A percentile compares a stretch with the other conserved stretches of the same genome.
Evolutionary conservation across 495 filamentous ascomycete species (phyloP).

Genomic region (Talaromyces borbonicus): DNA sequence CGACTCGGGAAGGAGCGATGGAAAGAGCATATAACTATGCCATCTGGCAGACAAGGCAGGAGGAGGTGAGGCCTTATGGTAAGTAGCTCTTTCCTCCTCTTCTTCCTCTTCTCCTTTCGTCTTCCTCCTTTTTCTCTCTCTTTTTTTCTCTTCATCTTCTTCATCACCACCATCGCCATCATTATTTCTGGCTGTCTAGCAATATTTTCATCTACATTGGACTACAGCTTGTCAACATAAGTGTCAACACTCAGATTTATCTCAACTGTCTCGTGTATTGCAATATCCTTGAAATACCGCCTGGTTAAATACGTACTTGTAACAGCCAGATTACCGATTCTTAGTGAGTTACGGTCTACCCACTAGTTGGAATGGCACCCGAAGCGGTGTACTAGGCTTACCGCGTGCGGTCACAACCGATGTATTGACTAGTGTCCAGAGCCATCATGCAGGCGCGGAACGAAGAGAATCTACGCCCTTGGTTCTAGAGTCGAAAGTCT

Average conservation of each 20-base stretch:
- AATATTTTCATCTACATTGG: background rate
- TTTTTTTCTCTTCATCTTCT: background rate
- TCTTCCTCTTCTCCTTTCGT: background rate
- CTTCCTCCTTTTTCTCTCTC: background rate
- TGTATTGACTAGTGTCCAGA: too few relatives aligned
- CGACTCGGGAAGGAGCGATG: background rate
- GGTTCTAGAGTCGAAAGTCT: too few relatives aligned
- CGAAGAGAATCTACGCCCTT: too few relatives aligned
- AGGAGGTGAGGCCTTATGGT: background rate
- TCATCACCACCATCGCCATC: background rate
- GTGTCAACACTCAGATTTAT: too few relatives aligned
- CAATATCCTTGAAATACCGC: too few relatives aligned
- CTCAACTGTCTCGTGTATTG: too few relatives aligned
- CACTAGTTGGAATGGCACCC: background rate
- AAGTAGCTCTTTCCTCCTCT: background rate
- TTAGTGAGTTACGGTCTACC: background rate
- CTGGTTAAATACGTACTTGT: background rate
- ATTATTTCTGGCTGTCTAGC: background rate
- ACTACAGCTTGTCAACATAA: too few relatives aligned
- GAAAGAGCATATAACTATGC: background rate
- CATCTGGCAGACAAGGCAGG: background rate
- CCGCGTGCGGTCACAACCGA: background rate
- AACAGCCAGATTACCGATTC: background rate
- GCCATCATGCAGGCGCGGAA: slow-evolving; percentile 1
- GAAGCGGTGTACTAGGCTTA: slow-evolving; percentile 4